phyloP scores from a whole-genome alignment of 2,329 filamentous ascomycete genomes.

The Clonostachys rosea region DNA sequence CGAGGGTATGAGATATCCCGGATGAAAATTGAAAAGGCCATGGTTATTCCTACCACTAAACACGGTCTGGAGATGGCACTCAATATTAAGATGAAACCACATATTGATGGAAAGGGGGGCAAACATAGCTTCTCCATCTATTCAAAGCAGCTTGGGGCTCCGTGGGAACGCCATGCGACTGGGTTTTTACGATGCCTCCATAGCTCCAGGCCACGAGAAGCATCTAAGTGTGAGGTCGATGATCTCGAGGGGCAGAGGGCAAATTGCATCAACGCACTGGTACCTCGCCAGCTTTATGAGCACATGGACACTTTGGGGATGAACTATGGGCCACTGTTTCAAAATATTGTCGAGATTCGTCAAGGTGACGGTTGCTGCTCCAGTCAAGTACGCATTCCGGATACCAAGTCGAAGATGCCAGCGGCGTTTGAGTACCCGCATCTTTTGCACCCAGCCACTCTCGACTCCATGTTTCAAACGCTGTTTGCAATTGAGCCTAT shows the following conservation, averaged over 20 bases:
- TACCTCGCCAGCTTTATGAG: slow-evolving; percentile 44
- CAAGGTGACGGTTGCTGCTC: slow-evolving; percentile 25
- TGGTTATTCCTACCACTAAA: slow-evolving; percentile 39
- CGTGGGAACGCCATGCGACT: slow-evolving; percentile 38
- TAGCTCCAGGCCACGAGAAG: slow-evolving; percentile 1
- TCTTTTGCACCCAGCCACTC: slow-evolving; percentile 51
- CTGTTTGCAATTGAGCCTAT: slow-evolving; percentile 37
- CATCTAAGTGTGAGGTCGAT: no score
- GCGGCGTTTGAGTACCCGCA: slow-evolving; percentile 46
- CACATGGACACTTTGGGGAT: slow-evolving; percentile 43
- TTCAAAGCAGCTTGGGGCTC: slow-evolving; percentile 31
- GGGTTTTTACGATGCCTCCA: slow-evolving; percentile 22
- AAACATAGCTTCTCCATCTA: slow-evolving; percentile 34
- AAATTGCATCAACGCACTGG: slow-evolving; percentile 23
- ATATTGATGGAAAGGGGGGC: slow-evolving; percentile 2
- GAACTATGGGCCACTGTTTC: slow-evolving; percentile 45
- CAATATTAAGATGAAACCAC: slow-evolving; percentile 28
- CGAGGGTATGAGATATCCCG: slow-evolving; percentile 36
- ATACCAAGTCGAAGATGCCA: slow-evolving; percentile 49
- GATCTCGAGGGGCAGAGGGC: not conserved
- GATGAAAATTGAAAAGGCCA: slow-evolving; percentile 42
- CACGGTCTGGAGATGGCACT: slow-evolving; percentile 46
- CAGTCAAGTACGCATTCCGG: slow-evolving; percentile 34
- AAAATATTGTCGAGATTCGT: slow-evolving; percentile 33
- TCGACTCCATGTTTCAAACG: slow-evolving; percentile 52